Conservation (phyloP, 2,329 filamentous ascomycete genomes). For the Diplodia intermedia region DNA sequence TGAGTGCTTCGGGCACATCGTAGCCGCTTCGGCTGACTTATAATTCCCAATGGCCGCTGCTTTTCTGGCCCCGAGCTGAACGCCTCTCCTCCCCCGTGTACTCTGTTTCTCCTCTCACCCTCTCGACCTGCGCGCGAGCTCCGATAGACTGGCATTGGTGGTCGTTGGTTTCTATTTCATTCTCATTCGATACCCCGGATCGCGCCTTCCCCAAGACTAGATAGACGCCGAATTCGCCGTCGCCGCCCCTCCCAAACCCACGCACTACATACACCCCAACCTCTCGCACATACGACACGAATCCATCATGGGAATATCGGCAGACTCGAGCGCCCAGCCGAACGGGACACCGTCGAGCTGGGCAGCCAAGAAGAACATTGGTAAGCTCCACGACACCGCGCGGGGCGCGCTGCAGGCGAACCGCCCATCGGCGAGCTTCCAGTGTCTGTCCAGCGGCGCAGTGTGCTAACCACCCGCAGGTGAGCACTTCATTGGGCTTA, state of each 20-base stretch:
- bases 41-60: too few relatives aligned
- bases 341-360: constrained; percentile 69
- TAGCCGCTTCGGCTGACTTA: too few relatives aligned
- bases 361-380: constrained; percentile 80
- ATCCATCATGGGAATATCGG: constrained; percentile 21
- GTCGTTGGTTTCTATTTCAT: constrained; percentile 11
- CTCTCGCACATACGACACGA: not conserved
- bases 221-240: not conserved
- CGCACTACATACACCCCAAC: not conserved
- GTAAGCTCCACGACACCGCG: constrained; percentile 43
- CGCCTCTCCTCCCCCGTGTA: not conserved
- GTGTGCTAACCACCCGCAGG: not conserved
- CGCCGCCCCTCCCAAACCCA: constrained; percentile 5
- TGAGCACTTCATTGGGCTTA: constrained; percentile 96
- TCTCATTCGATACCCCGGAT: constrained; percentile 1
- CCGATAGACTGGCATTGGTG: not conserved
- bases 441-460: not conserved
- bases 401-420: not conserved
- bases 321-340: constrained; percentile 37
- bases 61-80: not conserved
- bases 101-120: not conserved
- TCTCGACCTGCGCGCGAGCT: not conserved
- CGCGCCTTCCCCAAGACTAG: not conserved
- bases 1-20: too few relatives aligned
- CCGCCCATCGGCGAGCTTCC: not conserved